A percentile compares a stretch with the other conserved stretches of the same genome.
These are phyloP conservation scores for Exophiala phaeomuriformis DNA, from an alignment of 2,329 filamentous ascomycete genomes.

Conservation along the genomic window DNA sequence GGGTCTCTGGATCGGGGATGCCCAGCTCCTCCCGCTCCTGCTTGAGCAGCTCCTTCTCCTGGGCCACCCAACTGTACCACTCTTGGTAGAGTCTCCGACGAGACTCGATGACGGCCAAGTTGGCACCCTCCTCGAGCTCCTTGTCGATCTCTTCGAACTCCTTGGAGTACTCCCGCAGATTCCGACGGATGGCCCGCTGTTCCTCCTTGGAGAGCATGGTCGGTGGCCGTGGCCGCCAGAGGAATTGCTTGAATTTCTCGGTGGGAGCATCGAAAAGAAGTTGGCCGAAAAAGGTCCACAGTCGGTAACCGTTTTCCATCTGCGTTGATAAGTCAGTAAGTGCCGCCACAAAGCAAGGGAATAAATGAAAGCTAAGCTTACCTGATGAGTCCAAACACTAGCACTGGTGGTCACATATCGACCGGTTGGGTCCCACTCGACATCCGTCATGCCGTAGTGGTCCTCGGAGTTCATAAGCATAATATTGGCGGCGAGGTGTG, in stretches of 20 bases:
- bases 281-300: slow-evolving; percentile 93
- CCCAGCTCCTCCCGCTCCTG: slow-evolving; percentile 65
- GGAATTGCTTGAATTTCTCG: slow-evolving; percentile 96
- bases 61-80: slow-evolving; percentile 78
- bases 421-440: slow-evolving; percentile 96
- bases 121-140: slow-evolving; percentile 86
- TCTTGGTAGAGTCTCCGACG: slow-evolving; percentile 75
- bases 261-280: slow-evolving; percentile 82
- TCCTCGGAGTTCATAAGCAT: slow-evolving; percentile 90
- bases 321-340: slow-evolving; percentile 37
- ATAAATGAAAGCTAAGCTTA: slow-evolving; percentile 45
- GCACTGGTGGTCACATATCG: slow-evolving; percentile 91
- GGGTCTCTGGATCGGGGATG: slow-evolving; percentile 57
- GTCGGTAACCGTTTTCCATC: slow-evolving; percentile 99
- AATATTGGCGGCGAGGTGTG: slow-evolving; percentile 88
- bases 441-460: slow-evolving; percentile 95
- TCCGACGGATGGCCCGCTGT: slow-evolving; percentile 96
- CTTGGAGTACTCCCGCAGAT: slow-evolving; percentile 91
- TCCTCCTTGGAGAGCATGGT: slow-evolving; percentile 94
- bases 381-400: slow-evolving; percentile 89
- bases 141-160: slow-evolving; percentile 92
- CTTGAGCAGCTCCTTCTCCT: slow-evolving; percentile 61
- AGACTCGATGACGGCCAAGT: slow-evolving; percentile 85
- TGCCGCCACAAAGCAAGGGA: background rate
- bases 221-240: slow-evolving; percentile 85